phyloP scores from a whole-genome alignment of 139 green algal genomes.

The Auxenochlorella pyrenoidosa region DNA sequence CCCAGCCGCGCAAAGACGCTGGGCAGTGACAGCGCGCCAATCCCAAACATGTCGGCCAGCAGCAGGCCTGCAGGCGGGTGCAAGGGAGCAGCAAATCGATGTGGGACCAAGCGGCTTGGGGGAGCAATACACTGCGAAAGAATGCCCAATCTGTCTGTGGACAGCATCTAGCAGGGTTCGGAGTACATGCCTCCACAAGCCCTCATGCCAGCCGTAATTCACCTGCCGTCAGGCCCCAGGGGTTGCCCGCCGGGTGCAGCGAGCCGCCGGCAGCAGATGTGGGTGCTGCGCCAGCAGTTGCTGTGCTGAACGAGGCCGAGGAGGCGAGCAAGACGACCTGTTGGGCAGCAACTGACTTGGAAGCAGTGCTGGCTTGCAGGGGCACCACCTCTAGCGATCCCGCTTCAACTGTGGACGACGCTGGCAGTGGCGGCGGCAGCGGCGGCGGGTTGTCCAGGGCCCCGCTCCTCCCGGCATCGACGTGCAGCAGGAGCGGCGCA shows the following conservation, averaged over 20 bases:
- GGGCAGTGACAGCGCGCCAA: conserved; percentile 42
- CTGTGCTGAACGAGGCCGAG: neutral
- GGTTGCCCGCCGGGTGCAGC: neutral
- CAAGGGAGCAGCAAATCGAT: neutral
- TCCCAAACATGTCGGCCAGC: conserved; percentile 55
- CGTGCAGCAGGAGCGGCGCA: conserved; percentile 6
- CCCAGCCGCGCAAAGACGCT: conserved; percentile 45
- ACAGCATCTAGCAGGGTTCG: neutral
- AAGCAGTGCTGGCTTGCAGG: neutral
- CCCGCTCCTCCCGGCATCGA: neutral
- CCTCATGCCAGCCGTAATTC: neutral
- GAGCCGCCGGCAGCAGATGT: neutral
- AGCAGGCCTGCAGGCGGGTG: neutral
- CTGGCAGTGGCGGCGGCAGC: neutral
- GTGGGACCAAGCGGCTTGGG: neutral
- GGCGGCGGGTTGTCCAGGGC: neutral
- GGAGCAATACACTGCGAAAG: no score
- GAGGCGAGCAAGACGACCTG: neutral
- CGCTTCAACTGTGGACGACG: neutral
- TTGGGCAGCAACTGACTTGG: neutral
- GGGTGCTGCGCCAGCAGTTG: neutral
- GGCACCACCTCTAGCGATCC: neutral
- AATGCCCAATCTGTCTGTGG: neutral
- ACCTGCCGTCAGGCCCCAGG: conserved; percentile 14
- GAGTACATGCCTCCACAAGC: neutral